These are phyloP conservation scores for Ceratocystis destructans DNA, from an alignment of 2,329 filamentous ascomycete genomes.

Conservation along the genomic window DNA sequence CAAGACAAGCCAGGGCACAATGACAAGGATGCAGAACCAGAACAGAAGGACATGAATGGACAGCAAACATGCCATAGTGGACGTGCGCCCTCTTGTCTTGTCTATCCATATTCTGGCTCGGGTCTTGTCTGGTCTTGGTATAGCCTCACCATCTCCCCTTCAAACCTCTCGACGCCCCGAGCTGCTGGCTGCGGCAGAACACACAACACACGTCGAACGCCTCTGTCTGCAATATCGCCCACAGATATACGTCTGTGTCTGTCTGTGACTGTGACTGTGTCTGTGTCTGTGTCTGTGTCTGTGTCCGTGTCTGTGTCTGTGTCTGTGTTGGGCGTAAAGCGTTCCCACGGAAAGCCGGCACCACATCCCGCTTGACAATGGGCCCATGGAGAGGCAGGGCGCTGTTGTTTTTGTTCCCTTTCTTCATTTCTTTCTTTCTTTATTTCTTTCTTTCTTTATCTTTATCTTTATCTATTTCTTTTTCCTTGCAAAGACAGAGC, in stretches of 20 bases:
- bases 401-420: not conserved
- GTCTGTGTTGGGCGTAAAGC: not conserved
- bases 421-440: not conserved
- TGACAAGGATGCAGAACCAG: too few species aligned
- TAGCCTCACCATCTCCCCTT: too few species aligned
- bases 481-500: too few species aligned
- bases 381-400: not conserved
- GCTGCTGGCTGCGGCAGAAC: not conserved
- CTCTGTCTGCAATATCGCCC: not conserved
- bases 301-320: not conserved
- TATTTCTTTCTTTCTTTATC: not conserved
- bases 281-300: too few species aligned
- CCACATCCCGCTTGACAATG: not conserved
- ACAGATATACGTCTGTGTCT: not conserved
- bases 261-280: not conserved
- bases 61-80: too few species aligned
- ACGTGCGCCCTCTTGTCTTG: too few species aligned
- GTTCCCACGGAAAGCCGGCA: conserved; percentile 2
- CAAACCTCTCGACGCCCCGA: too few species aligned
- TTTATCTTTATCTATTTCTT: not conserved
- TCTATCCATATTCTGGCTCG: too few species aligned
- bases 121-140: too few species aligned
- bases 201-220: not conserved
- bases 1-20: not conserved
- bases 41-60: too few species aligned